Base-by-base conservation (phyloP, 2,329 filamentous ascomycete genomes). In the Arthrobotrys iridis region DNA sequence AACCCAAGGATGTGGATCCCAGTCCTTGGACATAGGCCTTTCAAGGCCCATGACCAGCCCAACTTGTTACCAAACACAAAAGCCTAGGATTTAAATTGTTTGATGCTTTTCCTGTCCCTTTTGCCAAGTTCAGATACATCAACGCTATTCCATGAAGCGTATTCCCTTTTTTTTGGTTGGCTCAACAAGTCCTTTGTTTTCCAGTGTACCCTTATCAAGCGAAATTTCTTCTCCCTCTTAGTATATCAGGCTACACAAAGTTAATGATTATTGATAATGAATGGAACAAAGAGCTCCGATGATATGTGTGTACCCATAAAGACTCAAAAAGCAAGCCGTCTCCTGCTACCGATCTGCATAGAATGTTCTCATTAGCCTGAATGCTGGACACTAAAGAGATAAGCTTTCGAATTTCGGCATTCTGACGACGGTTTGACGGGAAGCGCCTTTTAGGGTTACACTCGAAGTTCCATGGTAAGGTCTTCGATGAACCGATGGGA, bases 231-330 rank as follows among this genome's bases (percentile, higher is more conserved):
- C 37, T 50, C 60, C n/a, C 40, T 59, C 33, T 35, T 52, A 52
- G 65, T 70, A 70, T 55, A 70, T 40, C 22, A 37, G 43, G 35
- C 65, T 62, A 28, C 15, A 30, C 43, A 40, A 59, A 70, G 55
- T 55, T 62, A 70, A 70, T 70, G 43, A 55, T 45, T 70, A 70
- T 70, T 70, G 45, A 40, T 70, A 70, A 70, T 70, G 15, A 55
- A 55, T 37, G 35, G 55, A 59, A 50, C 55, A 70, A 70, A 70
- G 65, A 70, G 43, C 35, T 22, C 24, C 33, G 15, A 20, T 33
- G 18, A 22, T 20, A 58, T 59, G 40, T 45, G 2, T 26, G 18
- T 48, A 48, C 15, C 63, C 50, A 37, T 67, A 40, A 48, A 64
- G 2, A 15, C 40, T 18, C 10, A n/a, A 45, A n/a, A 6, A 30